Base-by-base conservation (phyloP, 257 asterid species). In the Fraxinus anomala region DNA sequence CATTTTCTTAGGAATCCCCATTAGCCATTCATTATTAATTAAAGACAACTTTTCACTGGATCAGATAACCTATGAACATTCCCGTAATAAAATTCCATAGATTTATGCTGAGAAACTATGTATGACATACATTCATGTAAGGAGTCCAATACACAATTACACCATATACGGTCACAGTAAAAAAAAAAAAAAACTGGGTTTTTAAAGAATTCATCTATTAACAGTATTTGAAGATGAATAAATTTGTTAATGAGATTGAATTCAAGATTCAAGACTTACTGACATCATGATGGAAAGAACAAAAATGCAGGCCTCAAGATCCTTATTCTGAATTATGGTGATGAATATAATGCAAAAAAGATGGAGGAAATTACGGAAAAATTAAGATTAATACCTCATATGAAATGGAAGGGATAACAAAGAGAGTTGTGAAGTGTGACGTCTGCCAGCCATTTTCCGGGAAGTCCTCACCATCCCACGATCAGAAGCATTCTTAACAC, bases 201-300 rank as follows among this genome's bases (percentile, higher is more conserved):
- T 9, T 24, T 6, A 54, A 19, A 17, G 24, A 54, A 54, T 54
- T 6, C 65, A 17, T 17, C 9, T 19, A 49, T 54, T 23, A 11
- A 63, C 19, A 63, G 34, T 63, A 24, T 63, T 63, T 63, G 69
- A 63, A 63, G 5, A 54, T 54, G 24, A 19, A 54, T n/a, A n/a
- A 47, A 47, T 47, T 6, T 47, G 56, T 1, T 54, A 54, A 19
- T 1, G 26, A 56, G 11, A 54, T 54, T 23, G 4, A 63, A 63
- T 63, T 54, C 17, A 63, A 63, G 69, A 63, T 63, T 63, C 33
- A 63, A 24, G 69, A 63, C 69, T 63, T 63, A 63, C 69, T 9
- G 69, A 63, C 69, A 63, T 63, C 33, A 12, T 63, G 33, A n/a
- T 24, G 17, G 19, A 23, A 23, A 9, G 6, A 10, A 23, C 3